Evolutionary conservation across 257 asterid genomes (phyloP), one percentile per base, ranked within the genome.

Genomic region (Solanum chiquidenum): DNA sequence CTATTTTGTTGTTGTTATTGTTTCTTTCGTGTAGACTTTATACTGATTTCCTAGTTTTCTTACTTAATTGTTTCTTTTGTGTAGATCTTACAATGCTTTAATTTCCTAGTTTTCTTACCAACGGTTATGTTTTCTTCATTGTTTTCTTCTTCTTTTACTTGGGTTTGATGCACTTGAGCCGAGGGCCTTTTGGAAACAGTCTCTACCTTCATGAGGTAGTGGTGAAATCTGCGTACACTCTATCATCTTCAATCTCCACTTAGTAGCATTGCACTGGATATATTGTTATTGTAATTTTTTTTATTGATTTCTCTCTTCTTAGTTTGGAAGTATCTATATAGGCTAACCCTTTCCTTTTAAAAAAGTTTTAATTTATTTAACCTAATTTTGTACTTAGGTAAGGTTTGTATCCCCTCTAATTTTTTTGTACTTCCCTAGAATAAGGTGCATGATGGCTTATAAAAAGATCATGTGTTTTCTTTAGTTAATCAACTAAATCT

Each of bases 171-270:
- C 64, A 6, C 64, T 18, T 55, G 9, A 55, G n/a, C 10, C 2
- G 4, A 55, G 9, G 1, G 4, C 2, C 2, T 55, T 55, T 18
- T 7, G n/a, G 9, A 55, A 1, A 55, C 9, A 0, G 4, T 52
- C 23, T 18, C n/a, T 18, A 55, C 23, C 10, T 55, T 6, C n/a
- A 55, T 4, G 10, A 55, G 9, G 1, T 6, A 52, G 9, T 4
- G 1, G 0, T 55, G 4, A 55, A 6, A 6, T 55, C 0, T 18
- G 9, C 0, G 0, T 55, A 55, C 9, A 16, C 1, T 52, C 9
- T 52, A 16, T 6, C 23, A 0, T 52, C 0, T 3, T 6, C n/a
- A 55, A 0, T 6, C n/a, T 6, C 4, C 10, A 55, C 64, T 55
- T 55, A 55, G 64, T 55, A 1, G 64, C 0, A 55, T 6, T 55